Evolutionary conservation across 257 asterid genomes (phyloP).

Genomic region (Coffea eugenioides): DNA sequence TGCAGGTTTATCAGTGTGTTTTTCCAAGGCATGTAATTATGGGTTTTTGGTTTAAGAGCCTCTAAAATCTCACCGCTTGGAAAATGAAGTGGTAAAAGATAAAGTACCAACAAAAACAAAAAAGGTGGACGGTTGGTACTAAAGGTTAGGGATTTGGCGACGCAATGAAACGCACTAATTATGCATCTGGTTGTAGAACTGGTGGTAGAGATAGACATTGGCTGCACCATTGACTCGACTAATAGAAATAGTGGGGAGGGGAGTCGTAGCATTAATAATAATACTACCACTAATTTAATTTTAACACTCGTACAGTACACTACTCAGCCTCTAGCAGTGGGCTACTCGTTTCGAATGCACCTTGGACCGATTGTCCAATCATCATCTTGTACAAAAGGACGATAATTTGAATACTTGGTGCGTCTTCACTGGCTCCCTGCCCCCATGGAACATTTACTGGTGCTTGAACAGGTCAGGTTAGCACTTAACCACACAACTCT

Average conservation of each 20-base stretch:
- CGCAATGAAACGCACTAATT: conserved; percentile 1
- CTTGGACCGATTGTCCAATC: background rate
- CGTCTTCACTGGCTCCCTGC: background rate
- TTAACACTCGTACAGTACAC: too few relatives aligned
- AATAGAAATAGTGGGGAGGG: conserved; percentile 5
- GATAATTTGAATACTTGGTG: conserved; percentile 6
- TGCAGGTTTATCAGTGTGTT: background rate
- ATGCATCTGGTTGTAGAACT: background rate
- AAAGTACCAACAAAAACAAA: background rate
- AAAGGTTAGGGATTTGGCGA: background rate
- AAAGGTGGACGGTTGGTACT: background rate
- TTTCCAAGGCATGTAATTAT: background rate
- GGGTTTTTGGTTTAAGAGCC: background rate
- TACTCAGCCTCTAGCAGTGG: background rate
- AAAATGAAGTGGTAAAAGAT: background rate
- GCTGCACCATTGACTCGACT: conserved; percentile 4
- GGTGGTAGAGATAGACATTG: background rate
- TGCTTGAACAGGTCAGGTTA: background rate
- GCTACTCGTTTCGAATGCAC: background rate
- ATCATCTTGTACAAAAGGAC: too few relatives aligned
- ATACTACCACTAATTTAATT: too few relatives aligned
- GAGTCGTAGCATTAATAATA: too few relatives aligned
- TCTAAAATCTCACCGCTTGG: too few relatives aligned
- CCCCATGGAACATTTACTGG: too few relatives aligned
- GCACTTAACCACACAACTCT: background rate